Evolutionary conservation across 805 yeast genomes (phyloP), one percentile per base, ranked within the genome.

Genomic region (Sungouiella thailandica): DNA sequence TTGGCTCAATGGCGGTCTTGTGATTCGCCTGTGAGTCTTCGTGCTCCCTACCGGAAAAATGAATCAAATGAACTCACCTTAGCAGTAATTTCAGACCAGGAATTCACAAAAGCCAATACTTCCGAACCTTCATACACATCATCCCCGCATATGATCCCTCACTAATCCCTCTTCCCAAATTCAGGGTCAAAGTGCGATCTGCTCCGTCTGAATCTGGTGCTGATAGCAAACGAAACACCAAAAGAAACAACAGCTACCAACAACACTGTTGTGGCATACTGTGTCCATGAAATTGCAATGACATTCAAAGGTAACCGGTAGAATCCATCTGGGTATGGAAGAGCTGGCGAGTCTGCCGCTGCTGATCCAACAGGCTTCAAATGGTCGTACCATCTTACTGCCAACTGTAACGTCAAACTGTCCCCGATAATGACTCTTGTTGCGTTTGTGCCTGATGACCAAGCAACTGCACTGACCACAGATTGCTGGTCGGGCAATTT

Each of bases 401-500:
- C 75, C 40, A 83, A 67, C 32, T 65, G 68, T 20, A 83, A 52
- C 7, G 81, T 69, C 35, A 83, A 59, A 17, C 60, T 55, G 46
- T 79, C 83, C 13, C 88, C 89, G 52, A 83, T 83, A 13, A 78
- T 77, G 24, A 72, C 68, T 39, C 83, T 66, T 2, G 80, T 70
- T 4, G 79, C 70, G 46, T 77, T 74, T 6, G 76, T 65, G n/a
- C 83, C 75, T 5, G 83, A 62, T 8, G 82, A 68, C 61, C 74
- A 80, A 2, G 77, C 81, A 23, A 72, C 55, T 2, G 78, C 76
- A 28, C 79, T 68, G 14, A 81, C 58, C 8, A 80, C 57, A 4
- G 74, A 50, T 36, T 64, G 59, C 35, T 53, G 58, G 10, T 60
- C 58, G 2, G 49, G 44, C n/a, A 44, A 45, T 12, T 37, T 46